A percentile compares a stretch with the other conserved stretches of the same genome.
Conservation (phyloP, 2,329 filamentous ascomycete species). For the Cytospora piceicola region DNA sequence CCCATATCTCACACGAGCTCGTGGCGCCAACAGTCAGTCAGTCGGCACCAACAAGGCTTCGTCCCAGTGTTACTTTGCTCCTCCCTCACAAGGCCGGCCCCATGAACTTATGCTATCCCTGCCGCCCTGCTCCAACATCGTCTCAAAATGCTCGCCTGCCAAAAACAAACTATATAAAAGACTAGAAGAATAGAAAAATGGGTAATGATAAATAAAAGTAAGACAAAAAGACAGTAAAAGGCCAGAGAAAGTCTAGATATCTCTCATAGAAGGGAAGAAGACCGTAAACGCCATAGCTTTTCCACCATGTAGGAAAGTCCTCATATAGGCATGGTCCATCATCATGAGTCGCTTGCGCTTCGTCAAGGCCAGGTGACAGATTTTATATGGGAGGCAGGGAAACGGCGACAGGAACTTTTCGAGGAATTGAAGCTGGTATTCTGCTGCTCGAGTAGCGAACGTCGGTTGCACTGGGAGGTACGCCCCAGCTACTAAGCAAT, state of each 20-base stretch:
- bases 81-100: background rate
- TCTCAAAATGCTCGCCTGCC: background rate
- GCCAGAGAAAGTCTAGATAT: slow-evolving; percentile 21
- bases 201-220: slow-evolving; percentile 21
- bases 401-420: background rate
- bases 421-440: slow-evolving; percentile 4
- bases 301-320: slow-evolving; percentile 23
- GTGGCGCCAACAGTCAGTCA: background rate
- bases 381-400: slow-evolving; percentile 17
- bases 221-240: slow-evolving; percentile 12
- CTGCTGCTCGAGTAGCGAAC: slow-evolving; percentile 12
- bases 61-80: background rate
- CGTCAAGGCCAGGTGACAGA: slow-evolving; percentile 24
- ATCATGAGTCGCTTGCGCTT: slow-evolving; percentile 30
- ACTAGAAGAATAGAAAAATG: slow-evolving; percentile 21
- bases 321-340: slow-evolving; percentile 32
- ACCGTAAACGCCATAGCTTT: slow-evolving; percentile 28
- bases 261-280: slow-evolving; percentile 21
- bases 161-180: slow-evolving; percentile 21
- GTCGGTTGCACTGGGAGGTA: slow-evolving; percentile 23
- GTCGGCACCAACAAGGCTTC: background rate
- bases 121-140: background rate
- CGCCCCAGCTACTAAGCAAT: slow-evolving; percentile 22
- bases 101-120: background rate
- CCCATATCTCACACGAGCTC: background rate